These are phyloP conservation scores for Amphicarpaea edgeworthii DNA, from an alignment of 306 rosid genomes.

Conservation along the genomic window DNA sequence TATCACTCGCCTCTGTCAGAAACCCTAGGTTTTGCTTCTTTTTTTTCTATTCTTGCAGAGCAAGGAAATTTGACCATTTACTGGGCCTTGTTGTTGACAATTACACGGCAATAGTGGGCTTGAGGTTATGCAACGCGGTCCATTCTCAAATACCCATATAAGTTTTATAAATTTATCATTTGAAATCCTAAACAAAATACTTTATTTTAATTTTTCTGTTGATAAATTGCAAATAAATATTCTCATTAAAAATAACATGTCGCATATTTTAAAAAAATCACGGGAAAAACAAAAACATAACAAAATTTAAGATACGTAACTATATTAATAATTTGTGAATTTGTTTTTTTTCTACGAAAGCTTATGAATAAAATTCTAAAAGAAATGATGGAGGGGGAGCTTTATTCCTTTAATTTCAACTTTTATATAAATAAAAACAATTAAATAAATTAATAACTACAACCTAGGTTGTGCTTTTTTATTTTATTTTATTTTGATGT, in stretches of 20 bases:
- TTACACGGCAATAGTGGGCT: not conserved
- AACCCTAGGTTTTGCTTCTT: conserved; percentile 23
- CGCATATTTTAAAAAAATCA: not conserved
- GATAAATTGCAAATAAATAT: not conserved
- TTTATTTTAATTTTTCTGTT: not conserved
- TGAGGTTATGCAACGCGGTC: not conserved
- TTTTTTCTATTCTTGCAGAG: not conserved
- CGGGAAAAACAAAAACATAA: not conserved
- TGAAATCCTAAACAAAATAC: not conserved
- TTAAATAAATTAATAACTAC: not conserved
- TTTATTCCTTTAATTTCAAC: not conserved
- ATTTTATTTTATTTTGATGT: not conserved
- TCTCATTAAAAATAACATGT: not conserved
- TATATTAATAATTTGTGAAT: not conserved
- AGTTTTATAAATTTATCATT: not conserved
- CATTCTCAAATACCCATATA: not conserved
- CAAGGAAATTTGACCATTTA: conserved; percentile 11
- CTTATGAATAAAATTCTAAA: not conserved
- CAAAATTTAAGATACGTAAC: not conserved
- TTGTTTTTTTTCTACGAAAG: not conserved
- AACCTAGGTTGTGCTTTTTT: not conserved
- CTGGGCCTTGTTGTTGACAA: not conserved
- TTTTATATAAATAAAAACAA: not conserved
- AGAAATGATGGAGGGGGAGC: not conserved
- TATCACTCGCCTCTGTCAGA: not conserved